Base-by-base conservation (phyloP, 2,329 filamentous ascomycete species). In the Trichoderma asperellum region DNA sequence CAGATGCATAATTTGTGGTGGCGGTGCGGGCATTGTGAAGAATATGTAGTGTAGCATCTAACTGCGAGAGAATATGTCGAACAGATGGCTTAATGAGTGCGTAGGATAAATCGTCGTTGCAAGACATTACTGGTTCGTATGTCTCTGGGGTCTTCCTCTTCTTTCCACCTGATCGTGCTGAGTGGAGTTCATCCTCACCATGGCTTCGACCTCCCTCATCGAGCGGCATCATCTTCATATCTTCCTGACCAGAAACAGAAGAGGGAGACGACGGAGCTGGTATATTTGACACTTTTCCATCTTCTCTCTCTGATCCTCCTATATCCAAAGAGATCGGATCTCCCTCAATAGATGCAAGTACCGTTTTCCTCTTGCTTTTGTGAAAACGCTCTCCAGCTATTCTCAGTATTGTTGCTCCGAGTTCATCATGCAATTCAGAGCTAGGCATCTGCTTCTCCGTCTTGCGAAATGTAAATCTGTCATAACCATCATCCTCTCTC, bases 21-120 rank as follows among this genome's bases (percentile, higher is more conserved):
- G 88, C 85, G 55, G 87, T 81, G 47, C 90, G 86, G 0, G 87
- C 84, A 70, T 89, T 87, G 76, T 94, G 92, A 16, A 98, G 83
- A 4, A 89, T 87, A 35, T 84, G 82, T 6, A 97, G 85, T 0
- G 95, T 84, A 5, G 83, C 78, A 73, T 97, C 93, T 1, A 97
- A 77, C 43, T 88, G 87, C 1, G 84, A 80, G 10, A 97, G 83
- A 18, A 94, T 86, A 72, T 92, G 90, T n/a, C 89, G 85, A 12
- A 92, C 85, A 0, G 88, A 85, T 0, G 93, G 92, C 0, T 85
- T 85, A 18, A 97, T 81, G 5, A 96, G 82, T 1, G 79, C 77
- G 70, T 85, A 82, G 0, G 92, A 92, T 59, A 83, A 77, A 1
- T 91, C 89, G 73, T 97, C 93, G 73, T 97, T 90, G 1, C 88